A percentile compares a stretch with the other conserved stretches of the same genome.
Evolutionary conservation across 257 asterid genomes (phyloP).

Genomic region (Ophiorrhiza pumila): DNA sequence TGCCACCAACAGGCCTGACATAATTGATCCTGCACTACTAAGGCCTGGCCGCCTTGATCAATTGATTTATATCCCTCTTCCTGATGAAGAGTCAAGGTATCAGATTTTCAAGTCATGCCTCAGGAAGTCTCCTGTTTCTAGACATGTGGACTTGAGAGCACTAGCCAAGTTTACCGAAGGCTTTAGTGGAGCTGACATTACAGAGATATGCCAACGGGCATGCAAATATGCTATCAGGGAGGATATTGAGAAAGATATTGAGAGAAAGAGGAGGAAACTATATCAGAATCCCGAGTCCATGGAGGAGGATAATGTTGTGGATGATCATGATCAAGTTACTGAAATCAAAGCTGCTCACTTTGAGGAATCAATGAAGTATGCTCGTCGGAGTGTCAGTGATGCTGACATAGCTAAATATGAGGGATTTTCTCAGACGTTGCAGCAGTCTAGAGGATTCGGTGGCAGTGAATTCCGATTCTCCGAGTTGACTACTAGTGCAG

Average conservation of each 20-base stretch:
- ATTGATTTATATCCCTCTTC: too few relatives aligned
- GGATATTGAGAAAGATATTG: constrained; percentile 75
- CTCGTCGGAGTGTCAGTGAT: too few relatives aligned
- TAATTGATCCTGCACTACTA: too few relatives aligned
- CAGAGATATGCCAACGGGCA: too few relatives aligned
- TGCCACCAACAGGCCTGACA: too few relatives aligned
- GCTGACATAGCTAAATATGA: too few relatives aligned
- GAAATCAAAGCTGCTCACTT: constrained; percentile 68
- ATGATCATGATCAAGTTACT: constrained; percentile 55
- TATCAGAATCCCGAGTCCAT: constrained; percentile 66
- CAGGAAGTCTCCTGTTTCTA: constrained; percentile 71
- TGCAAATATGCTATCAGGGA: constrained; percentile 83
- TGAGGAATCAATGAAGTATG: constrained; percentile 79
- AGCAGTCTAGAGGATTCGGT: too few relatives aligned
- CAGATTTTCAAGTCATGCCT: constrained; percentile 75
- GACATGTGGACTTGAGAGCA: constrained; percentile 63
- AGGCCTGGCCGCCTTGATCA: too few relatives aligned
- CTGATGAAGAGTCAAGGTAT: constrained; percentile 65
- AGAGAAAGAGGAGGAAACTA: constrained; percentile 56
- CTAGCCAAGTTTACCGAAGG: constrained; percentile 80
- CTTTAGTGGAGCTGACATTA: too few relatives aligned
- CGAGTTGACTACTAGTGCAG: constrained; percentile 27
- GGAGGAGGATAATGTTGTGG: constrained; percentile 70
- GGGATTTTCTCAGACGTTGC: too few relatives aligned
- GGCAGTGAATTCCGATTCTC: constrained; percentile 60